Base-by-base conservation (phyloP, 192 early-diverging fungal species). In the Coemansia sp. region DNA sequence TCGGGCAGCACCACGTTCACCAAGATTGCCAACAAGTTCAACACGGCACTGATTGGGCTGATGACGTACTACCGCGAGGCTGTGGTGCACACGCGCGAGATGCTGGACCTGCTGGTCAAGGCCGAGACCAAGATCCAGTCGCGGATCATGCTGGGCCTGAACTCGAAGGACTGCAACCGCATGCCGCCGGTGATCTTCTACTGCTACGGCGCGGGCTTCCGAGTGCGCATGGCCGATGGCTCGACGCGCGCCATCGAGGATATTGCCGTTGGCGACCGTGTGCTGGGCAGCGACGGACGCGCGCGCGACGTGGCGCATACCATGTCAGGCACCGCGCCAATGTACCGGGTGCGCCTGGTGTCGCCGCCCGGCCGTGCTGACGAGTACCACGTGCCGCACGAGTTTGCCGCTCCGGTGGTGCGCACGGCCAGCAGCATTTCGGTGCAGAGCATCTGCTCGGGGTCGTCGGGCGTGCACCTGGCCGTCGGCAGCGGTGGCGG, bases 51-150 rank as follows among this genome's bases (percentile, higher is more conserved):
- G 39, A 94, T 96, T 58, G 93, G 94, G 2, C 66, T 99, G 59
- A 96, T 99, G 93, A 93, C 92, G 7, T 99, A 99, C 74, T 97
- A 84, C 79, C 90, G 96, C 64, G 96, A 99, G 69, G 94, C 94
- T 5, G 94, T 97, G 20, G 89, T 99, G 8, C 93, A 96, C 58
- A 99, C 96, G 1, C 87, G 95, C 22, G 96, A 99, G 75, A 78
- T 95, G 43, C 79, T 99, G 38, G 96, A 99, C 70, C 80, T 99
- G 54, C 80, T 99, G 36, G 96, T 99, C 32, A 97, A 96, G 79
- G 90, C 86, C 44, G 96, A 99, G 67, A 99, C 95, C 74, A 97
- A 97, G 80, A 94, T 99, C 50, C 96, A 99, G 77, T 90, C 94
- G 23, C 89, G 96, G 79, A 87, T 99, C 74, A 99, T 96, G 84